Evolutionary conservation across 768 basidiomycete species (phyloP), one percentile per base, ranked within the genome.

Genomic region (Artomyces pyxidatus): DNA sequence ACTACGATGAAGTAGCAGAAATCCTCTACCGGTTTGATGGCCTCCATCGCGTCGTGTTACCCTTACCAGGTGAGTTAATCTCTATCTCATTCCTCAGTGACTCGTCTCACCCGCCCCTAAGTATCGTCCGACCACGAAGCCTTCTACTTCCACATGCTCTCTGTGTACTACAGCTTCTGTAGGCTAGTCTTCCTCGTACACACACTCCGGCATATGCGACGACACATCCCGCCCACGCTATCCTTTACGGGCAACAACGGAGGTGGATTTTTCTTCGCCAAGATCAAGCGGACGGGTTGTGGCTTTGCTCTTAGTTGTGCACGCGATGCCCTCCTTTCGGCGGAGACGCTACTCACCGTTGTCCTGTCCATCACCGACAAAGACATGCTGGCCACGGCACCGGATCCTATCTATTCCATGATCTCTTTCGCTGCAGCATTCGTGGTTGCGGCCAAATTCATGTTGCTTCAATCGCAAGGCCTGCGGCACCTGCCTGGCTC

Each of bases 361-460:
- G 56, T 63, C 7, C 63, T 74, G 37, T 62, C 68, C 21, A 49
- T 63, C 26, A 52, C 59, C 23, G 68, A 74, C 42, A 48, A 62
- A 17, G 54, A 54, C 0, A 57, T 70, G n/a, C 58, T 75, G 48
- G 63, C 65, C 51, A 61, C 71, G 10, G 65, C 71, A 7, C 72
- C 72, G 2, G 74, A 74, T 57, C 59, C 58, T 35, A 44, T 74
- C 23, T 74, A 69, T 49, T 59, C 59, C 26, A 66, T 75, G 65
- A 61, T 74, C 39, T 60, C 66, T 0, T 71, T 74, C 45, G 69
- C 74, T 37, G 69, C 73, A 5, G 63, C 71, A 1, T 73, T 65
- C 42, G 50, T 76, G 42, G 65, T 75, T 43, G 60, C 70, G 10
- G 64, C 66, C 37, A 76, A 74, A 56, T 72, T 73, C 42, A 29